phyloP scores from a whole-genome alignment of 106 monocot genomes.

The Acorus calamus region DNA sequence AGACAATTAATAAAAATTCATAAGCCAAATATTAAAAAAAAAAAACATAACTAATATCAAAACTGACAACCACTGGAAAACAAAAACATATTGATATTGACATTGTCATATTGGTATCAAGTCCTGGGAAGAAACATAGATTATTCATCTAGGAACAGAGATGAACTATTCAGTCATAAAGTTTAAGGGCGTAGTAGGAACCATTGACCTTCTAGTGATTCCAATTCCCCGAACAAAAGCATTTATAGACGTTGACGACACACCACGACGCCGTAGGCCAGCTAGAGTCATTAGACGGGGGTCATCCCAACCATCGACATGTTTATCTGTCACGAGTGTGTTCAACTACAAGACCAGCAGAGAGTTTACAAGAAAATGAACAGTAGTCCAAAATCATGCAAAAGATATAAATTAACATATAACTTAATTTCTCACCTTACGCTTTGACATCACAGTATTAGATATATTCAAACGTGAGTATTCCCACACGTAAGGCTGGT shows the following conservation, averaged over 20 bases:
- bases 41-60: not conserved
- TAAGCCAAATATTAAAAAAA: not conserved
- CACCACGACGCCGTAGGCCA: constrained; percentile 82
- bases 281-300: constrained; percentile 90
- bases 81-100: no score
- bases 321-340: constrained; percentile 71
- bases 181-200: no score
- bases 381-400: not conserved
- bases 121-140: no score
- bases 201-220: constrained; percentile 85
- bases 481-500: constrained; percentile 98
- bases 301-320: constrained; percentile 97
- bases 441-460: constrained; percentile 94
- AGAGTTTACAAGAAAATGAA: not conserved
- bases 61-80: not conserved
- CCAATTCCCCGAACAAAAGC: constrained; percentile 90
- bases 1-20: not conserved
- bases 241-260: constrained; percentile 88
- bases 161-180: no score
- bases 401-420: not conserved
- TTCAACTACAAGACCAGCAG: constrained; percentile 53
- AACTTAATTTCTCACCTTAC: constrained; percentile 47
- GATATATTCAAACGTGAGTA: constrained; percentile 93
- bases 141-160: no score
- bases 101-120: not conserved